Conservation (phyloP, 495 filamentous ascomycete species). For the Aspergillus avenaceus region DNA sequence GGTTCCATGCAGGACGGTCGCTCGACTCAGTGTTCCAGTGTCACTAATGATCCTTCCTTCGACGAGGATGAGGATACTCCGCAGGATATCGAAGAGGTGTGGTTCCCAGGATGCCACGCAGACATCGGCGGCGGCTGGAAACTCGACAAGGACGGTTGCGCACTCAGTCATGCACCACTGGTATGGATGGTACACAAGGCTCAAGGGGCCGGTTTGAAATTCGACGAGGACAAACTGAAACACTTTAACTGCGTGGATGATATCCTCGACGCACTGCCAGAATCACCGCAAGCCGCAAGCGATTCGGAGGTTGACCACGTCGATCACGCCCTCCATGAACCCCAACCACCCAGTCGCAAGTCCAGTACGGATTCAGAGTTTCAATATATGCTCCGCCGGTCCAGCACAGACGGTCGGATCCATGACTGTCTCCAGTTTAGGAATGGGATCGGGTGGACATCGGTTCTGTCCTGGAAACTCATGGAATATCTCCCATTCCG, state of each 20-base stretch:
- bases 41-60: too few species aligned
- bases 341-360: constrained; percentile 15
- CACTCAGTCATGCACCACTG: constrained; percentile 70
- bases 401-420: constrained; percentile 60
- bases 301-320: too few species aligned
- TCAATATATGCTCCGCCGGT: constrained; percentile 52
- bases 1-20: constrained; percentile 36
- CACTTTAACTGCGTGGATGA: constrained; percentile 55
- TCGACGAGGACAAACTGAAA: constrained; percentile 64
- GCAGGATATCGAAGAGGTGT: constrained; percentile 78
- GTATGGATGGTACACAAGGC: constrained; percentile 86
- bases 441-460: constrained; percentile 53
- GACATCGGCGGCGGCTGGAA: constrained; percentile 87
- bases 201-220: constrained; percentile 64
- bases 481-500: constrained; percentile 87
- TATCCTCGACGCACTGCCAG: too few species aligned
- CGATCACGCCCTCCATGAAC: too few species aligned
- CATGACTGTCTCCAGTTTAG: constrained; percentile 73
- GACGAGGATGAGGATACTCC: constrained; percentile 56
- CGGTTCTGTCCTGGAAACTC: constrained; percentile 70
- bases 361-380: constrained; percentile 39
- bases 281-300: too few species aligned
- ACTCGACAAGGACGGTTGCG: constrained; percentile 49
- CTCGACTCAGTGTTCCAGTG: too few species aligned
- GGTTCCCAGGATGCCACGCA: constrained; percentile 80